These are phyloP conservation scores for Vaccinium myrtillus DNA, from an alignment of 148 eudicot species.

Conservation along the genomic window DNA sequence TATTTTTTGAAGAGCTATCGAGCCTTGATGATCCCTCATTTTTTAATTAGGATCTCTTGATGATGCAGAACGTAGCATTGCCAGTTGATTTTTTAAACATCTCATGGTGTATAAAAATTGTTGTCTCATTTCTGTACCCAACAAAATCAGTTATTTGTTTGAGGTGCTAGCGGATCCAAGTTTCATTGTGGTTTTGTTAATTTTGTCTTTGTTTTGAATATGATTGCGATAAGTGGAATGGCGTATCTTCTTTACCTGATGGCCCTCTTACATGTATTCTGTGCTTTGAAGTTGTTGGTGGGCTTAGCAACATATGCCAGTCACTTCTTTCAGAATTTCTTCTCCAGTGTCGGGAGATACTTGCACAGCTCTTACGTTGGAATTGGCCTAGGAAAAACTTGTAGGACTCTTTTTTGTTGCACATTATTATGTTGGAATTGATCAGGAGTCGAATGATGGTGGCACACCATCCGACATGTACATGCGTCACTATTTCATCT, in stretches of 20 bases:
- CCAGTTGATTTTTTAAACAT: too few relatives aligned
- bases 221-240: background rate
- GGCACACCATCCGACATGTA: background rate
- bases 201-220: background rate
- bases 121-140: background rate
- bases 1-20: background rate
- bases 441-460: background rate
- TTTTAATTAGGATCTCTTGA: background rate
- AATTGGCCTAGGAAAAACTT: background rate
- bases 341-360: background rate
- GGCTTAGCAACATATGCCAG: background rate
- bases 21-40: background rate
- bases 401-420: background rate
- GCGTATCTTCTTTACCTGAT: background rate
- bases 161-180: background rate
- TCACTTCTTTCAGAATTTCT: background rate
- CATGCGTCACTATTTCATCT: background rate
- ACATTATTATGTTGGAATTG: background rate
- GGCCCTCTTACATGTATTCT: background rate
- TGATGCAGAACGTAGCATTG: background rate
- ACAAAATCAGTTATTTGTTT: background rate
- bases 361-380: background rate
- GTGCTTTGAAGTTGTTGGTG: background rate
- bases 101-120: background rate
- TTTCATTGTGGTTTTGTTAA: background rate